A percentile compares a stretch with the other conserved stretches of the same genome.
Conservation (phyloP, 257 asterid genomes). For the Forsythia suspensa region DNA sequence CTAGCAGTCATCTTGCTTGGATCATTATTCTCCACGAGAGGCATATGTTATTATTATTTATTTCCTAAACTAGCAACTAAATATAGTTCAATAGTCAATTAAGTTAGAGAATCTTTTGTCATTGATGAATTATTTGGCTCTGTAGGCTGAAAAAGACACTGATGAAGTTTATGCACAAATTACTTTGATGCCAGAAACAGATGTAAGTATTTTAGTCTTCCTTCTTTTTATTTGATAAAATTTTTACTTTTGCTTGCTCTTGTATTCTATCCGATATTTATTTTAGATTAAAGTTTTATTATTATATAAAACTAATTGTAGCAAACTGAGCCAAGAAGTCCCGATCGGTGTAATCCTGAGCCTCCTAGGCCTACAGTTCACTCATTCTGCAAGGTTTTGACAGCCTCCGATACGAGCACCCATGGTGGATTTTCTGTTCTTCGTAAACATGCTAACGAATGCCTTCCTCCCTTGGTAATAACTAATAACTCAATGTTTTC, state of each 20-base stretch:
- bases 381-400: slow-evolving; percentile 88
- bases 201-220: slow-evolving; percentile 45
- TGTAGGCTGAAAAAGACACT: slow-evolving; percentile 82
- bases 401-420: slow-evolving; percentile 92
- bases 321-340: slow-evolving; percentile 66
- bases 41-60: neutral
- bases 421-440: slow-evolving; percentile 95
- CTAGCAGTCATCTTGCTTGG: neutral
- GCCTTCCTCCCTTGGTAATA: slow-evolving; percentile 86
- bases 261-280: neutral
- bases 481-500: neutral
- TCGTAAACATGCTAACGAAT: slow-evolving; percentile 81
- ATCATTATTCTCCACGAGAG: neutral
- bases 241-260: neutral
- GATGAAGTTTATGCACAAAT: slow-evolving; percentile 96
- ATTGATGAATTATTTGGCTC: slow-evolving; percentile 12
- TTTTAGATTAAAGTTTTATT: neutral
- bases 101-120: neutral
- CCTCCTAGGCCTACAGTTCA: slow-evolving; percentile 59
- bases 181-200: slow-evolving; percentile 70
- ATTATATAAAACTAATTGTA: slow-evolving; percentile 28
- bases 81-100: neutral
- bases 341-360: slow-evolving; percentile 45
- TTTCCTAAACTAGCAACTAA: neutral
- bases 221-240: neutral